Evolutionary conservation across 768 basidiomycete species (phyloP), one percentile per base, ranked within the genome.

Genomic region (Agrocybe praecox): DNA sequence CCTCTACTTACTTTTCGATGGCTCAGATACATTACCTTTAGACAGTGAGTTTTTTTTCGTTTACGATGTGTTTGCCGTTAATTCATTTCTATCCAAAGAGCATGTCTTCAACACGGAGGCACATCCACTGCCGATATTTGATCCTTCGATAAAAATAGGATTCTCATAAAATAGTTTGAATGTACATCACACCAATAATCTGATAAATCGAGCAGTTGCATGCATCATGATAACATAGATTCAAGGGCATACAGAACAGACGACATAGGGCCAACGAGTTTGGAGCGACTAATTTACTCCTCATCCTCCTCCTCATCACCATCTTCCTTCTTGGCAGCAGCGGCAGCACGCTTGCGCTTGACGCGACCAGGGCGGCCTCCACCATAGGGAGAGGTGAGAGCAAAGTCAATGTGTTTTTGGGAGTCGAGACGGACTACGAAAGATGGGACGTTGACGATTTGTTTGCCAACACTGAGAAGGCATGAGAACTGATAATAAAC

Each of bases 381-480:
- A 72, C 96, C 96, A 69, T 93, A 96, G 55, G 96, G 96, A 60
- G 95, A 97, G 57, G 90, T 96, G 65, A 96, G 88, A 45, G 96
- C 90, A 72, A 98, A 99, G 85, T 99, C 97, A 74, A 99, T 96
- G 85, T 99, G 97, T 72, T 98, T 98, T 85, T 98, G 96, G 59
- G 94, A 96, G 83, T 98, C 97, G 66, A 98, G 90, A 77, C 97
- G 94, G 66, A 99, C 96, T 72, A 98, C 92, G 75, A 98, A 98
- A 2, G 96, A 98, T 18, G 96, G 96, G 54, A 98, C 92, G 78
- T 97, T 95, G 80, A 99, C 97, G 62, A 98, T 93, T 77, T 99
- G 97, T 79, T 95, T 96, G 74, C 97, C 97, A 71, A 98, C 97
- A 54, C 93, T 94, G n/a, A 59, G 2, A 62, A 0, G 17, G 43